These are phyloP conservation scores for Protomyces macrosporus DNA, from an alignment of 1,139 yeast species.

Conservation along the genomic window DNA sequence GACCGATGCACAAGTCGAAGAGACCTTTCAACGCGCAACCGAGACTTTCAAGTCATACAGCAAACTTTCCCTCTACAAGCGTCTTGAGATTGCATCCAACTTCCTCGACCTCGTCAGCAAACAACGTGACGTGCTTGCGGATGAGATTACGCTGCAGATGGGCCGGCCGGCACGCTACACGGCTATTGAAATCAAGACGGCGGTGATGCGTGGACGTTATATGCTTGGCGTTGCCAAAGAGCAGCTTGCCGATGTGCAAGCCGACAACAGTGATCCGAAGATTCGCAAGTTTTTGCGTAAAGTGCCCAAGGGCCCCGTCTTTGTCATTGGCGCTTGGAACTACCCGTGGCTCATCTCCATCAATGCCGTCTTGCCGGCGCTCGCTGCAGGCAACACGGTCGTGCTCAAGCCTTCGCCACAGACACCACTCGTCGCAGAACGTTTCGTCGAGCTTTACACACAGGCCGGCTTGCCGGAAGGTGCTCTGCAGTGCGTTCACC, in stretches of 20 bases:
- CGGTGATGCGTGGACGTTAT: slow-evolving; percentile 37
- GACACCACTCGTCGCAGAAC: slow-evolving; percentile 74
- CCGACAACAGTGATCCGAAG: slow-evolving; percentile 34
- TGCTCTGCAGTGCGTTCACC: slow-evolving; percentile 60
- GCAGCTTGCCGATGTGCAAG: slow-evolving; percentile 38
- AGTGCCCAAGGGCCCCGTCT: slow-evolving; percentile 74
- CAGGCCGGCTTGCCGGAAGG: slow-evolving; percentile 80
- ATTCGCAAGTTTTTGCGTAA: slow-evolving; percentile 48
- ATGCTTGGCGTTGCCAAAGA: slow-evolving; percentile 38
- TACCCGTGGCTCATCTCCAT: slow-evolving; percentile 75
- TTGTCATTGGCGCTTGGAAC: slow-evolving; percentile 66
- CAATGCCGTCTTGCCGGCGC: slow-evolving; percentile 78
- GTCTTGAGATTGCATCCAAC: slow-evolving; percentile 37
- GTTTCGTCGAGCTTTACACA: slow-evolving; percentile 53
- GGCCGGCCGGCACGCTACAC: slow-evolving; percentile 41
- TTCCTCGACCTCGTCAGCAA: slow-evolving; percentile 36
- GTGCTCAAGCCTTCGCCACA: slow-evolving; percentile 78
- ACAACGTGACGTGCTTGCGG: slow-evolving; percentile 35
- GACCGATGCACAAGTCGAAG: slow-evolving; percentile 34
- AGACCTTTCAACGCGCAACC: slow-evolving; percentile 35
- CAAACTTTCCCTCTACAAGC: slow-evolving; percentile 34
- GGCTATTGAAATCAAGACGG: slow-evolving; percentile 39
- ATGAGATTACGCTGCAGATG: slow-evolving; percentile 40
- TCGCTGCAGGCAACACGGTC: slow-evolving; percentile 76
- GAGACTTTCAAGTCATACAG: slow-evolving; percentile 38